Percentiles rank a stretch among this genome's conserved stretches.
Conservation (phyloP, 768 basidiomycete species). For the Lactarius pseudohatsudake region DNA sequence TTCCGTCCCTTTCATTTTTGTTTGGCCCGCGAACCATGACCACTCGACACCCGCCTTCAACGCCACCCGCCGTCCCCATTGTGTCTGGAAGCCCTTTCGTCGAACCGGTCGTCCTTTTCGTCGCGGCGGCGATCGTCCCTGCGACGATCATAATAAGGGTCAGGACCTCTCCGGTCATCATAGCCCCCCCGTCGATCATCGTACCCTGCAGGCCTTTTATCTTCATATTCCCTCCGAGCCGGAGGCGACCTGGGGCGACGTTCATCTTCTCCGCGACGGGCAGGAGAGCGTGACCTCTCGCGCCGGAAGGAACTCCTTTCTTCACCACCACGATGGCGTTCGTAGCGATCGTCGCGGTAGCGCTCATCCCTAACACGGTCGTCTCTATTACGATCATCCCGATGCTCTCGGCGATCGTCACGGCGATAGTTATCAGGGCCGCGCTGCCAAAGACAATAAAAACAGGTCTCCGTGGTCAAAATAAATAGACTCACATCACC, state of each 20-base stretch:
- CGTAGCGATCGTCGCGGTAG: slow-evolving; percentile 40
- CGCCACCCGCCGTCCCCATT: slow-evolving; percentile 83
- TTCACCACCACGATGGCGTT: slow-evolving; percentile 46
- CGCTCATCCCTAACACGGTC: slow-evolving; percentile 64
- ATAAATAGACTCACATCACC: slow-evolving; percentile 50
- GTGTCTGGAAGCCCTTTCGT: slow-evolving; percentile 69
- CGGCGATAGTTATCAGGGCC: slow-evolving; percentile 75
- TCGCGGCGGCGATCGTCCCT: slow-evolving; percentile 84
- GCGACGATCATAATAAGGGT: slow-evolving; percentile 85
- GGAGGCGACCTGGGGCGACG: slow-evolving; percentile 86
- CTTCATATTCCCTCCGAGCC: slow-evolving; percentile 76
- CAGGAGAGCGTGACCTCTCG: slow-evolving; percentile 81
- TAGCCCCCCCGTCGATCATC: slow-evolving; percentile 83
- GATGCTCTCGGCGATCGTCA: slow-evolving; percentile 67
- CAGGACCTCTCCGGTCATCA: slow-evolving; percentile 82
- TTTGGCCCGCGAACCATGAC: slow-evolving; percentile 22
- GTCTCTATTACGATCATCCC: slow-evolving; percentile 31
- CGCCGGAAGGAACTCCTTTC: slow-evolving; percentile 57
- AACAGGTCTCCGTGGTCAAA: slow-evolving; percentile 16
- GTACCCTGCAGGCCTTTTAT: slow-evolving; percentile 89
- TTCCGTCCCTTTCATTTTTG: slow-evolving; percentile 29
- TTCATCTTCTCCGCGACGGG: slow-evolving; percentile 66
- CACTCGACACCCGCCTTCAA: slow-evolving; percentile 43
- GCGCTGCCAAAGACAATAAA: slow-evolving; percentile 44
- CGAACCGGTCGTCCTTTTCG: slow-evolving; percentile 79